Evolutionary conservation across 441 rosid genomes (phyloP).

Genomic region (Arabidopsis lyrata): DNA sequence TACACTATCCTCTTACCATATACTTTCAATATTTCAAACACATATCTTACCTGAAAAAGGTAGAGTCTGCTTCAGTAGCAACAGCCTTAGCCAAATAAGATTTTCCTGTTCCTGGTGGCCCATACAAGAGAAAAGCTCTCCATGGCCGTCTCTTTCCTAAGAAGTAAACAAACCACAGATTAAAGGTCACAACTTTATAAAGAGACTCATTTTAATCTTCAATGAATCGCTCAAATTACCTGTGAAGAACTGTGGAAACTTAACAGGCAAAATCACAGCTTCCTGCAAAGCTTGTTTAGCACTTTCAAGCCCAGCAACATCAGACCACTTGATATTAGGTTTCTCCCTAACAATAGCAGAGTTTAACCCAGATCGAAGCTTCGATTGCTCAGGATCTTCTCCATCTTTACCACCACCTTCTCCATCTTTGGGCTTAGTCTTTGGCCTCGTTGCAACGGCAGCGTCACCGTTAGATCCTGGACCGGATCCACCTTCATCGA

Average conservation of each 20-base stretch:
- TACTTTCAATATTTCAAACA: not conserved
- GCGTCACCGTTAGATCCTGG: constrained; percentile 89
- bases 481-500: constrained; percentile 92
- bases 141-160: constrained; percentile 96
- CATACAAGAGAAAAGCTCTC: constrained; percentile 95
- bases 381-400: constrained; percentile 82
- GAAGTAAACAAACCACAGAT: constrained; percentile 9
- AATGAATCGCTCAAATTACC: constrained; percentile 48
- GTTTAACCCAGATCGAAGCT: constrained; percentile 80
- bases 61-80: constrained; percentile 99
- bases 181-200: not conserved
- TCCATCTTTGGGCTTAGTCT: constrained; percentile 85
- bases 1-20: not conserved
- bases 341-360: constrained; percentile 92
- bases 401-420: constrained; percentile 80
- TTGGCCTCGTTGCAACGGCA: constrained; percentile 85
- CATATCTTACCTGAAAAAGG: constrained; percentile 82
- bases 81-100: constrained; percentile 99
- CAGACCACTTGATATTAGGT: constrained; percentile 62
- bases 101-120: constrained; percentile 99
- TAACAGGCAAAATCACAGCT: constrained; percentile 94
- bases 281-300: constrained; percentile 92
- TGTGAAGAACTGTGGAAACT: constrained; percentile 90
- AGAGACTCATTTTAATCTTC: not conserved
- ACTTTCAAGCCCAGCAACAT: constrained; percentile 57